Conservation (phyloP, 177 flowering plant species). For the Vitis hybrid region DNA sequence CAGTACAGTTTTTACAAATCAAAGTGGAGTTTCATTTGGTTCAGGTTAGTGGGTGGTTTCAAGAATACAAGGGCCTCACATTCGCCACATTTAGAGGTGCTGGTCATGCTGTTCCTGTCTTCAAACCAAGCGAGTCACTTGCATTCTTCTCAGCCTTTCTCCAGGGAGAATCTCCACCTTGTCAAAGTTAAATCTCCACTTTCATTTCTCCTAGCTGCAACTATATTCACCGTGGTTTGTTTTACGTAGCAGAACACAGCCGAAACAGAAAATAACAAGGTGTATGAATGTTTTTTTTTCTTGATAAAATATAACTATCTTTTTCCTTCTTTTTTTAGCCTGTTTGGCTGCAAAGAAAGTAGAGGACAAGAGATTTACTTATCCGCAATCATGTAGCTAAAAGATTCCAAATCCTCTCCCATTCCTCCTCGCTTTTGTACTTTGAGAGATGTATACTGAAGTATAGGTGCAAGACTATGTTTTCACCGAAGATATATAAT, state of each 20-base stretch:
- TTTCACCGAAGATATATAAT: too few species aligned
- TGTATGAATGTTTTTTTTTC: not conserved
- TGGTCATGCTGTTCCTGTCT: slow-evolving; percentile 91
- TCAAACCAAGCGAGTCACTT: slow-evolving; percentile 81
- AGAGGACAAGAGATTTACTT: not conserved
- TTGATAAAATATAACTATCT: not conserved
- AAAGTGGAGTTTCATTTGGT: not conserved
- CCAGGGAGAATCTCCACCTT: slow-evolving; percentile 46
- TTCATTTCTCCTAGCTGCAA: not conserved
- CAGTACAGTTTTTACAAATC: not conserved
- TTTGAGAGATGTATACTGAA: too few species aligned
- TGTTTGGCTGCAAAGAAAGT: not conserved
- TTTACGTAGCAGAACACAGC: not conserved
- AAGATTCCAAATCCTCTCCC: too few species aligned
- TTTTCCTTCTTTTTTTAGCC: not conserved
- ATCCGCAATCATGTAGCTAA: too few species aligned
- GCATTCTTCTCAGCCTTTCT: slow-evolving; percentile 80
- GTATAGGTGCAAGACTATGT: too few species aligned
- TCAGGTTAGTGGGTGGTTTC: slow-evolving; percentile 92
- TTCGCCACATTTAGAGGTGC: slow-evolving; percentile 96
- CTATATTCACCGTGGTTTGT: not conserved
- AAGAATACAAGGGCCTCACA: slow-evolving; percentile 81
- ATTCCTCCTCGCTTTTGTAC: too few species aligned
- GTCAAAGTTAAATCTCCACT: slow-evolving; percentile 15
- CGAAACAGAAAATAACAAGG: not conserved